Evolutionary conservation across 805 yeast species (phyloP).

Genomic region (Hanseniaspora vineae): DNA sequence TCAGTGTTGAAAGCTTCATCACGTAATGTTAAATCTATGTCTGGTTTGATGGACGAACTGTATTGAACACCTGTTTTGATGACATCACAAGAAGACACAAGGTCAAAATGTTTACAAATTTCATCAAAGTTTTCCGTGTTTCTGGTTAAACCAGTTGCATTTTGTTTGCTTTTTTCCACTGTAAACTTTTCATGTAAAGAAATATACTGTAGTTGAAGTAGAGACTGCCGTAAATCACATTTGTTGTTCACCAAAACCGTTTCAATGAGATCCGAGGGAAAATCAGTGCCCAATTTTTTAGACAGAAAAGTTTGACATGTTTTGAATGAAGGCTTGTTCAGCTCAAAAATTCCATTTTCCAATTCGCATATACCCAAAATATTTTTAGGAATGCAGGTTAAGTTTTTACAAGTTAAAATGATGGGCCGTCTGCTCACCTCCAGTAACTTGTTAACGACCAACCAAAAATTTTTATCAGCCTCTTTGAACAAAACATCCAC

Average conservation of each 20-base stretch:
- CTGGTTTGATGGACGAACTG: too few species aligned
- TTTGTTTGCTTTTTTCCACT: not conserved
- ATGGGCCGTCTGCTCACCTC: conserved; percentile 56
- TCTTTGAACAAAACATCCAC: conserved; percentile 68
- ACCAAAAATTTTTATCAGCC: conserved; percentile 74
- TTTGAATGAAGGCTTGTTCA: conserved; percentile 10
- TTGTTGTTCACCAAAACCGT: conserved; percentile 9
- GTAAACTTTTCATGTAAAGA: not conserved
- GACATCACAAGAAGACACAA: too few species aligned
- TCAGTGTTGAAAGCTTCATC: too few species aligned
- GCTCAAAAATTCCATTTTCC: conserved; percentile 28
- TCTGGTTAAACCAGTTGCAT: not conserved
- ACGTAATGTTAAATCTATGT: too few species aligned
- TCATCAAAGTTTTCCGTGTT: too few species aligned
- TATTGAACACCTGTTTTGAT: too few species aligned
- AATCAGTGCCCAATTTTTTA: conserved; percentile 19
- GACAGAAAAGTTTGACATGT: conserved; percentile 25
- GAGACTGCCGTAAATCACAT: conserved; percentile 34
- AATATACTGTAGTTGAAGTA: conserved; percentile 32
- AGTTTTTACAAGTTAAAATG: conserved; percentile 47
- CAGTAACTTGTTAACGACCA: conserved; percentile 47
- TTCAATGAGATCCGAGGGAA: conserved; percentile 22
- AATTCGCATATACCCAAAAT: conserved; percentile 33
- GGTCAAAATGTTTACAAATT: too few species aligned
- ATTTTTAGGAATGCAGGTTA: conserved; percentile 33